Conservation (phyloP, 2,329 filamentous ascomycete genomes). For the Fusarium sp. region DNA sequence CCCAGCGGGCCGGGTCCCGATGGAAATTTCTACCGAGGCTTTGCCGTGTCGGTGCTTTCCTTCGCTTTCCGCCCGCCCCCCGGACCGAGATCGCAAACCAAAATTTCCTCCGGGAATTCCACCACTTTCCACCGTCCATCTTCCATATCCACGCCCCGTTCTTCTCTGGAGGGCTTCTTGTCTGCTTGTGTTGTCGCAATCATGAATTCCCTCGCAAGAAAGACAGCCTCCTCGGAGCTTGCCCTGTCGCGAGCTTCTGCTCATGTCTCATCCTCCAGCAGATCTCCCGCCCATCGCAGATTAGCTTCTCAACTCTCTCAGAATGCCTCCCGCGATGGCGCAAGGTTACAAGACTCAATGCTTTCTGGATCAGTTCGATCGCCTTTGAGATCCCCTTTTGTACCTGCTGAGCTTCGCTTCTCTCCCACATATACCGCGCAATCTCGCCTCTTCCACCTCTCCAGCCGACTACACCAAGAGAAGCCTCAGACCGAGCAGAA, state of each 20-base stretch:
- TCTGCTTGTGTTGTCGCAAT: constrained; percentile 49
- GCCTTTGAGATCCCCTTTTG: constrained; percentile 63
- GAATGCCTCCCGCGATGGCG: constrained; percentile 47
- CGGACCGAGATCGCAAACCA: constrained; percentile 57
- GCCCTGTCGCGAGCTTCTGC: constrained; percentile 60
- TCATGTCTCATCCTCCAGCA: constrained; percentile 58
- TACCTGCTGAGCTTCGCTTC: constrained; percentile 53
- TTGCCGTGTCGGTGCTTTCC: constrained; percentile 55
- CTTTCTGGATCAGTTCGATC: constrained; percentile 52
- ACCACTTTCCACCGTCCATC: constrained; percentile 48
- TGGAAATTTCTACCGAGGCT: constrained; percentile 50
- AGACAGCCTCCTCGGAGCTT: constrained; percentile 59
- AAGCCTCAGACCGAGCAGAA: constrained; percentile 54
- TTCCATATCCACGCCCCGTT: constrained; percentile 47
- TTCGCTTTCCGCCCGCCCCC: constrained; percentile 49
- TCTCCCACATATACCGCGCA: constrained; percentile 52
- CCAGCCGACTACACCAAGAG: constrained; percentile 50
- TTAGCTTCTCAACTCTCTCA: constrained; percentile 59
- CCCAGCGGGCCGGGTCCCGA: constrained; percentile 18
- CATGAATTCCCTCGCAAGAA: constrained; percentile 65
- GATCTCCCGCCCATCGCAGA: constrained; percentile 65
- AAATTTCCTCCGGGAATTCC: constrained; percentile 57
- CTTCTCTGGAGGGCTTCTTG: constrained; percentile 50
- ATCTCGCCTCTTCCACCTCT: constrained; percentile 54
- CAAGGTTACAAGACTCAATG: constrained; percentile 48